These are phyloP conservation scores for Eutrema japonicum DNA, from an alignment of 345 rosid genomes.

Conservation along the genomic window DNA sequence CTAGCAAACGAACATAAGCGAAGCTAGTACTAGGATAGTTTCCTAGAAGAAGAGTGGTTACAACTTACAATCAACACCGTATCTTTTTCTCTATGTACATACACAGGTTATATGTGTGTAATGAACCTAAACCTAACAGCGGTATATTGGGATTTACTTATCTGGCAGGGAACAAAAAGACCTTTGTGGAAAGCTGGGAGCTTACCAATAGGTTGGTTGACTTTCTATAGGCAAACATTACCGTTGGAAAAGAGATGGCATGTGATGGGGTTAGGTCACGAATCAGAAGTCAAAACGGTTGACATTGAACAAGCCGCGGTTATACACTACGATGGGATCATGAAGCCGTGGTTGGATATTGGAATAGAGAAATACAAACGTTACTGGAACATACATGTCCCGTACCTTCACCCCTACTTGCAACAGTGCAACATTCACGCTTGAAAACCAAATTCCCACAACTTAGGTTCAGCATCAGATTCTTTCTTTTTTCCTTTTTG, in stretches of 20 bases:
- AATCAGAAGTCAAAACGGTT: slow-evolving; percentile 50
- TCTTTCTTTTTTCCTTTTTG: slow-evolving; percentile 18
- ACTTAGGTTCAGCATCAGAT: slow-evolving; percentile 35
- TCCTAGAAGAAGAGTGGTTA: slow-evolving; percentile 23
- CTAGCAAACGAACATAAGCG: slow-evolving; percentile 20
- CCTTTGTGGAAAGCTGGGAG: slow-evolving; percentile 78
- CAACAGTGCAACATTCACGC: slow-evolving; percentile 73
- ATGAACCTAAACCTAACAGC: neutral
- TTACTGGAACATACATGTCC: slow-evolving; percentile 72
- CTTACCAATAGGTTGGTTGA: slow-evolving; percentile 86
- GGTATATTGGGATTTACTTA: neutral
- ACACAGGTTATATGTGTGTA: neutral
- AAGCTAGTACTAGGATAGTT: slow-evolving; percentile 1
- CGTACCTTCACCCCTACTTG: slow-evolving; percentile 54
- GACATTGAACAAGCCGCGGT: slow-evolving; percentile 78
- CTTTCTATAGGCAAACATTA: slow-evolving; percentile 74
- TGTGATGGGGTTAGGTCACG: slow-evolving; percentile 74
- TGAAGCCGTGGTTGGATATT: slow-evolving; percentile 96
- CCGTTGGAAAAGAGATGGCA: slow-evolving; percentile 86
- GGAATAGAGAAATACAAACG: slow-evolving; percentile 71
- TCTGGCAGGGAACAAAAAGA: slow-evolving; percentile 62
- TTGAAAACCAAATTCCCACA: slow-evolving; percentile 31
- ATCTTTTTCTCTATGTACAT: neutral
- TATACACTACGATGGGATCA: slow-evolving; percentile 82
- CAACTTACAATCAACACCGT: neutral